A percentile compares a stretch with the other conserved stretches of the same genome.
Evolutionary conservation across 495 filamentous ascomycete species (phyloP).

Genomic region (Talaromyces borbonicus): DNA sequence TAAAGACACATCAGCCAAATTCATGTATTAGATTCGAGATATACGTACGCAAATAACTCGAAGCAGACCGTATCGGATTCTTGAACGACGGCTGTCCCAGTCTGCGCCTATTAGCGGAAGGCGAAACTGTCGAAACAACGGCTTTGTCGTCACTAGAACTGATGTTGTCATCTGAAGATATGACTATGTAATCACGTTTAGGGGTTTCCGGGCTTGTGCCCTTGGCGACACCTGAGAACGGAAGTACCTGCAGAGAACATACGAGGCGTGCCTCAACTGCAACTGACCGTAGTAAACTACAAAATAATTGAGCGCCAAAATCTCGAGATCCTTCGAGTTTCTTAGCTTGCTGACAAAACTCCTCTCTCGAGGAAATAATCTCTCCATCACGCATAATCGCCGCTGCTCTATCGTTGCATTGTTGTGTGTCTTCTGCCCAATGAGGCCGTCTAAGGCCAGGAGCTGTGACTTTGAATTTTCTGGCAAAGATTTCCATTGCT

Average conservation of each 20-base stretch:
- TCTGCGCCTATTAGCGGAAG: conserved; percentile 19
- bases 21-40: neutral
- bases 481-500: conserved; percentile 54
- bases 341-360: conserved; percentile 61
- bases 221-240: conserved; percentile 55
- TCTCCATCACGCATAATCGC: conserved; percentile 30
- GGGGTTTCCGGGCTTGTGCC: conserved; percentile 31
- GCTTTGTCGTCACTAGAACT: conserved; percentile 19
- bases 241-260: conserved; percentile 80
- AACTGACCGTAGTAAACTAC: conserved; percentile 65
- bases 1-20: conserved; percentile 2
- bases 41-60: conserved; percentile 23
- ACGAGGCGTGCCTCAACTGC: conserved; percentile 81
- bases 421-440: conserved; percentile 58
- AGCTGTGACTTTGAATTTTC: conserved; percentile 57
- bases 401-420: conserved; percentile 45
- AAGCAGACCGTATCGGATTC: conserved; percentile 12
- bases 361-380: conserved; percentile 45
- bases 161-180: conserved; percentile 30
- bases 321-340: conserved; percentile 70
- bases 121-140: neutral
- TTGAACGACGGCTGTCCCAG: conserved; percentile 36
- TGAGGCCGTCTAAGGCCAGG: conserved; percentile 58
- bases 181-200: conserved; percentile 23
- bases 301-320: conserved; percentile 82